phyloP scores from a whole-genome alignment of 169 alveolate species.

The Cryptosporidium canis region DNA sequence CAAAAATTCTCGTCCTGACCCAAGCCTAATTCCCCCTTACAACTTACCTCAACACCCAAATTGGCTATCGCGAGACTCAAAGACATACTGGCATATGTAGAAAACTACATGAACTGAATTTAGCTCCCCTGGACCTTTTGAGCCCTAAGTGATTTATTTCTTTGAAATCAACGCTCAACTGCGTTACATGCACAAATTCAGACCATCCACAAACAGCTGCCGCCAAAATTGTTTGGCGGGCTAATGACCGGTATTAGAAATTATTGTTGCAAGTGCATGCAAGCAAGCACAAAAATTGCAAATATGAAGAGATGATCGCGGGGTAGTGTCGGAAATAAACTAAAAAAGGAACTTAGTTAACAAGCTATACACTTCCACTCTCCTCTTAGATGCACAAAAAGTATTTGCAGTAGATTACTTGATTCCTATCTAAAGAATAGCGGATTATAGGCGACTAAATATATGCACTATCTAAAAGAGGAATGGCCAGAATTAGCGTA shows the following conservation, averaged over 20 bases:
- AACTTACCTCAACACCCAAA: conserved; percentile 68
- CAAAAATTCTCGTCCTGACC: too few relatives aligned
- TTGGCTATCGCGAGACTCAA: conserved; percentile 15
- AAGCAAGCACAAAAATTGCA: not conserved
- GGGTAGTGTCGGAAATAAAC: not conserved
- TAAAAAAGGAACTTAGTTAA: too few relatives aligned
- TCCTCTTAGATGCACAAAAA: too few relatives aligned
- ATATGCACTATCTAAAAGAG: too few relatives aligned
- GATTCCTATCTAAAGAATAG: too few relatives aligned
- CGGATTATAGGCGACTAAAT: too few relatives aligned
- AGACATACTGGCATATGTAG: not conserved
- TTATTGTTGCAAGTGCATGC: not conserved
- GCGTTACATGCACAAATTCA: conserved; percentile 8
- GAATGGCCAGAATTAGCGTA: too few relatives aligned
- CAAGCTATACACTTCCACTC: too few relatives aligned
- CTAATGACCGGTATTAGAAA: not conserved
- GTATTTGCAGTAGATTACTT: too few relatives aligned
- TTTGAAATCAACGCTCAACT: not conserved
- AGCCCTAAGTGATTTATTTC: not conserved
- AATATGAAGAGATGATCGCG: not conserved
- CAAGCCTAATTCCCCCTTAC: too few relatives aligned
- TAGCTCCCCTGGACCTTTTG: not conserved
- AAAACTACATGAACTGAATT: not conserved
- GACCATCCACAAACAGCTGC: conserved; percentile 22
- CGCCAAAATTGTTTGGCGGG: conserved; percentile 8